These are phyloP conservation scores for Hymenoscyphus albidus DNA, from an alignment of 2,329 filamentous ascomycete genomes.

Conservation along the genomic window DNA sequence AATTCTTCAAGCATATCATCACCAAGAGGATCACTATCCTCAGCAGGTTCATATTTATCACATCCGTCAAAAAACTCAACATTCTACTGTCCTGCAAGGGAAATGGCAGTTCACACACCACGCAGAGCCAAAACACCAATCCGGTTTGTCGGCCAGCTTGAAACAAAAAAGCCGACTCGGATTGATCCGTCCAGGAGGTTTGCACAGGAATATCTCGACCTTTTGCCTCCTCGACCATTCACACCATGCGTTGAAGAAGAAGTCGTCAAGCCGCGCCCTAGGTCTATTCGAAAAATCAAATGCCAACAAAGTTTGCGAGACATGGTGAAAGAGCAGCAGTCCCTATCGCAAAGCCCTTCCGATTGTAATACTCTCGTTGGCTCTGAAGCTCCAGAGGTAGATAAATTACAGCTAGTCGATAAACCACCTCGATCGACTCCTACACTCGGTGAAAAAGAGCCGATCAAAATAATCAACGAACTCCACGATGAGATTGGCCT, in stretches of 20 bases:
- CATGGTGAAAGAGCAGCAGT: constrained; percentile 25
- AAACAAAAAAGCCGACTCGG: constrained; percentile 15
- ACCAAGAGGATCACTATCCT: background rate
- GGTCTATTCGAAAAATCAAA: constrained; percentile 30
- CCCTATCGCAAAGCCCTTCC: constrained; percentile 8
- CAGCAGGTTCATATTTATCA: background rate
- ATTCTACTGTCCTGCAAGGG: background rate
- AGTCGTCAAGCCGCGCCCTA: constrained; percentile 10
- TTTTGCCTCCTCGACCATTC: constrained; percentile 18
- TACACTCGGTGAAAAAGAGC: constrained; percentile 1
- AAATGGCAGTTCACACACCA: constrained; percentile 13
- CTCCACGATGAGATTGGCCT: constrained; percentile 26
- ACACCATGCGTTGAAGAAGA: constrained; percentile 12
- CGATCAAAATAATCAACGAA: background rate
- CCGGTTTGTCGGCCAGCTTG: constrained; percentile 30
- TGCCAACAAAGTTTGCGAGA: constrained; percentile 31
- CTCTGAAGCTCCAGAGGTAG: constrained; percentile 17
- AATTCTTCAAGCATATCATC: background rate
- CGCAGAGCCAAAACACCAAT: constrained; percentile 31
- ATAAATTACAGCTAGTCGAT: constrained; percentile 7
- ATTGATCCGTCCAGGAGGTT: constrained; percentile 22
- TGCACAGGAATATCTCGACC: constrained; percentile 26
- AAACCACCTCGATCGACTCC: background rate
- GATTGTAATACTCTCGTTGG: constrained; percentile 26
- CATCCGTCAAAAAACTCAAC: background rate